A percentile compares a stretch with the other conserved stretches of the same genome.
These are phyloP conservation scores for Spinacia oleracea DNA, from an alignment of 179 eudicot genomes.

Conservation along the genomic window DNA sequence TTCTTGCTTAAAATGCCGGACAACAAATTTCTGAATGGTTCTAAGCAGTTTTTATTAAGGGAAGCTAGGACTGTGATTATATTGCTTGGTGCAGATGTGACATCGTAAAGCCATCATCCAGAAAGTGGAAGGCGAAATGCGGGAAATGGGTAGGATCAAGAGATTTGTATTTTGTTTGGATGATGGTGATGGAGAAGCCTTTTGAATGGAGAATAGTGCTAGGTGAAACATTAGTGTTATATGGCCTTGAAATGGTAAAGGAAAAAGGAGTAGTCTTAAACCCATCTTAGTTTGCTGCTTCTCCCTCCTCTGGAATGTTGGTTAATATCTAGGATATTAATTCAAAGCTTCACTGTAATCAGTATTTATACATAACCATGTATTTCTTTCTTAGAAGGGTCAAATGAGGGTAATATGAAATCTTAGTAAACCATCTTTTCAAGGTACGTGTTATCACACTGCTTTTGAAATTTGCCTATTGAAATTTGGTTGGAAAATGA, in stretches of 20 bases:
- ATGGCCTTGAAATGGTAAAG: background rate
- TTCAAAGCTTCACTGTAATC: no score
- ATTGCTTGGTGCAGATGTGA: slow-evolving; percentile 1
- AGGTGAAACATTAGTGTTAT: background rate
- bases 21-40: slow-evolving; percentile 27
- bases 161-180: slow-evolving; percentile 7
- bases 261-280: background rate
- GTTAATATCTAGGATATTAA: background rate
- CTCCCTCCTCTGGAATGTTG: background rate
- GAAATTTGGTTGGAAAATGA: background rate
- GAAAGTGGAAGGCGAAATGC: slow-evolving; percentile 2
- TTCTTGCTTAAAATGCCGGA: slow-evolving; percentile 9
- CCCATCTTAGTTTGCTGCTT: background rate
- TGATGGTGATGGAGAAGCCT: slow-evolving; percentile 2
- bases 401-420: background rate
- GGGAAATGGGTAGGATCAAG: slow-evolving; percentile 6
- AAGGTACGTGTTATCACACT: background rate
- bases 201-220: background rate
- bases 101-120: slow-evolving; percentile 12
- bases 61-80: background rate
- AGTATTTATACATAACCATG: background rate
- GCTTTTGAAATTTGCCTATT: background rate
- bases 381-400: background rate
- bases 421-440: background rate
- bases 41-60: slow-evolving; percentile 18